Conservation (phyloP, 2,329 filamentous ascomycete species). For the Cucurbitaria berberidis region DNA sequence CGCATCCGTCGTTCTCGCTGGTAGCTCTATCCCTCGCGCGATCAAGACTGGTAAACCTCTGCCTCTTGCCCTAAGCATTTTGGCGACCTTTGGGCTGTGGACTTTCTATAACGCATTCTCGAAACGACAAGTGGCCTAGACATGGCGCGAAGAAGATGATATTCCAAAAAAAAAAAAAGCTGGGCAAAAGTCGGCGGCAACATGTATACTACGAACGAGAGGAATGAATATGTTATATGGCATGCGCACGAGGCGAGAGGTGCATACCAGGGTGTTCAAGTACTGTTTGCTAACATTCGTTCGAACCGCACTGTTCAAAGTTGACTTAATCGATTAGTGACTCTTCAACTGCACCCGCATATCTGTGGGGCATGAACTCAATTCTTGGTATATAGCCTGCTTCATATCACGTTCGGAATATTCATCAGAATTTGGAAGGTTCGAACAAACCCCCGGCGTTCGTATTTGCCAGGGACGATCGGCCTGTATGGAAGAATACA, state of each 20-base stretch:
- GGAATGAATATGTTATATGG: not conserved
- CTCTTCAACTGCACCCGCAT: not conserved
- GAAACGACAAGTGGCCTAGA: conserved; percentile 16
- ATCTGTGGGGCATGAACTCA: not conserved
- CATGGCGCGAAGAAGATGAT: not conserved
- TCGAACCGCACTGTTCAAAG: not conserved
- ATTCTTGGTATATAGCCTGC: not conserved
- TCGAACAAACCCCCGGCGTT: conserved; percentile 12
- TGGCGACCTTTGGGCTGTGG: conserved; percentile 79
- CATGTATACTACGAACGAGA: not conserved
- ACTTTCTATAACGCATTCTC: conserved; percentile 76
- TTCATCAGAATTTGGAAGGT: not conserved
- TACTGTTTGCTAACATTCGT: not conserved
- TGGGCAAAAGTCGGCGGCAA: not conserved
- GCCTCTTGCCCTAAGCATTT: conserved; percentile 75
- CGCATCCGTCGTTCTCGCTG: conserved; percentile 83
- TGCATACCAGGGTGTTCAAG: not conserved
- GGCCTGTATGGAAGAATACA: conserved; percentile 17
- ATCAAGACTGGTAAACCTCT: conserved; percentile 85
- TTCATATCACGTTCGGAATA: not conserved
- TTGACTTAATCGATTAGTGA: not conserved
- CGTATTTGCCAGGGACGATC: conserved; percentile 6
- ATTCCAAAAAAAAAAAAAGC: no score
- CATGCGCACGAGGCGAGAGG: not conserved
- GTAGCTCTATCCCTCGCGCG: conserved; percentile 83